Evolutionary conservation across 2,329 filamentous ascomycete species (phyloP).

Genomic region (Colletotrichum sp.): DNA sequence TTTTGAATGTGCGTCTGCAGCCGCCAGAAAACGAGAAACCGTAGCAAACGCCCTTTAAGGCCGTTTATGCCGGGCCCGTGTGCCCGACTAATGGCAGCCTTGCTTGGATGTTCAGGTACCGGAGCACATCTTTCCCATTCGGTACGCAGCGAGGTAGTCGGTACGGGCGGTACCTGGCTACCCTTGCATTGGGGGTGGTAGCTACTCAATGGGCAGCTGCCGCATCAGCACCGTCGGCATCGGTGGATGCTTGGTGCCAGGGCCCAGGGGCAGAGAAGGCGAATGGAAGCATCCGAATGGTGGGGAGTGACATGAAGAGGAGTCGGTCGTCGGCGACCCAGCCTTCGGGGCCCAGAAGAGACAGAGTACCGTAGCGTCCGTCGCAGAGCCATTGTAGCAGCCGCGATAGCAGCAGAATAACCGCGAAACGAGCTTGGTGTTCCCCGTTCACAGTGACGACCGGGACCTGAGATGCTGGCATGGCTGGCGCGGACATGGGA

Average conservation of each 20-base stretch:
- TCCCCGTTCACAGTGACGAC: not conserved
- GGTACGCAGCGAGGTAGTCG: not conserved
- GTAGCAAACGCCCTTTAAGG: not conserved
- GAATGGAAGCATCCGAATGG: slow-evolving; percentile 17
- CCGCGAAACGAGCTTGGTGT: not conserved
- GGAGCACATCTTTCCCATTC: slow-evolving; percentile 1
- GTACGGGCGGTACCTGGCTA: slow-evolving; percentile 13
- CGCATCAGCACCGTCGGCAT: slow-evolving; percentile 3
- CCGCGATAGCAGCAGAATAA: not conserved
- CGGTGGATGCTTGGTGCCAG: slow-evolving; percentile 1
- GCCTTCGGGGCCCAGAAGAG: not conserved
- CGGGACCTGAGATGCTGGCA: not conserved
- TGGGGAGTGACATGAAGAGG: not conserved
- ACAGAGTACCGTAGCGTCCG: not conserved
- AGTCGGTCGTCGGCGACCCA: not conserved
- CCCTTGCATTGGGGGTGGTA: slow-evolving; percentile 4
- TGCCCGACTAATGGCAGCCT: slow-evolving; percentile 3
- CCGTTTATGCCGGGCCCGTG: slow-evolving; percentile 11
- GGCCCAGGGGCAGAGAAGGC: slow-evolving; percentile 9
- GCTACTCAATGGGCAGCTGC: not conserved
- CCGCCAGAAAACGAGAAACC: not conserved
- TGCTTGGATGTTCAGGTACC: slow-evolving; percentile 15
- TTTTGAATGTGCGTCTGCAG: not conserved
- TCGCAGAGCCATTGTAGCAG: not conserved
- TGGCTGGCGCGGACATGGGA: not conserved